phyloP scores from a whole-genome alignment of 139 green algal genomes.

The Choricystis sp. region DNA sequence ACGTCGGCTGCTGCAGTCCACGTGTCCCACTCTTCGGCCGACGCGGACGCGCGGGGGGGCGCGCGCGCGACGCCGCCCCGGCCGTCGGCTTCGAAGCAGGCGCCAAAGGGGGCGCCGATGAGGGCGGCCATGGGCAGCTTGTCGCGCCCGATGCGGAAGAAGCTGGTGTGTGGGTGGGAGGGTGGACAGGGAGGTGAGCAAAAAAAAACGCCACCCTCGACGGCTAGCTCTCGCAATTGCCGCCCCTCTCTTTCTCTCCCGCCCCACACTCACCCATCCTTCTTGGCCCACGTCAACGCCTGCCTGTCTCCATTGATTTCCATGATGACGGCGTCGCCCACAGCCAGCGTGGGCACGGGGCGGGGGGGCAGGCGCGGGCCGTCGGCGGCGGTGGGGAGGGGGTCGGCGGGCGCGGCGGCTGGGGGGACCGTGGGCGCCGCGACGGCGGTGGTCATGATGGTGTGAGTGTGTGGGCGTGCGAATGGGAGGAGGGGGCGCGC shows the following conservation, averaged over 20 bases:
- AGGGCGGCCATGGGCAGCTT: not conserved
- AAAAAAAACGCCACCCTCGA: not conserved
- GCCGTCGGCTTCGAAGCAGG: not conserved
- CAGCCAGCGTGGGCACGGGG: not conserved
- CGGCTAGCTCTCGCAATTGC: not conserved
- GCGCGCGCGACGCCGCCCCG: not conserved
- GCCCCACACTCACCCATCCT: slow-evolving; percentile 12
- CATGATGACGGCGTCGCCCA: slow-evolving; percentile 37
- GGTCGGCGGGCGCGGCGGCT: no score
- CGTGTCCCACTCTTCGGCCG: not conserved
- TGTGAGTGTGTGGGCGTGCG: no score
- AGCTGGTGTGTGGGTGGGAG: not conserved
- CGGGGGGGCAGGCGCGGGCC: no score
- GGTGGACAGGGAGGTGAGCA: not conserved
- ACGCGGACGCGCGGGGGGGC: not conserved
- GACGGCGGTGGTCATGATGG: not conserved
- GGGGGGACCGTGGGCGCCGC: no score
- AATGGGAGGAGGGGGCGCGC: no score
- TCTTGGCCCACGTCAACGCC: slow-evolving; percentile 15
- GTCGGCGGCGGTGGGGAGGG: no score
- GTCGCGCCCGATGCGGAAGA: not conserved
- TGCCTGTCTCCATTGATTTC: slow-evolving; percentile 46
- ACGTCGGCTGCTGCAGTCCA: not conserved
- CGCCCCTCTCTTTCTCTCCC: not conserved
- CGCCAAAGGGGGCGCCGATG: not conserved